A percentile compares a stretch with the other conserved stretches of the same genome.
Evolutionary conservation across 805 yeast genomes (phyloP).

Genomic region (Lipomyces orientalis): DNA sequence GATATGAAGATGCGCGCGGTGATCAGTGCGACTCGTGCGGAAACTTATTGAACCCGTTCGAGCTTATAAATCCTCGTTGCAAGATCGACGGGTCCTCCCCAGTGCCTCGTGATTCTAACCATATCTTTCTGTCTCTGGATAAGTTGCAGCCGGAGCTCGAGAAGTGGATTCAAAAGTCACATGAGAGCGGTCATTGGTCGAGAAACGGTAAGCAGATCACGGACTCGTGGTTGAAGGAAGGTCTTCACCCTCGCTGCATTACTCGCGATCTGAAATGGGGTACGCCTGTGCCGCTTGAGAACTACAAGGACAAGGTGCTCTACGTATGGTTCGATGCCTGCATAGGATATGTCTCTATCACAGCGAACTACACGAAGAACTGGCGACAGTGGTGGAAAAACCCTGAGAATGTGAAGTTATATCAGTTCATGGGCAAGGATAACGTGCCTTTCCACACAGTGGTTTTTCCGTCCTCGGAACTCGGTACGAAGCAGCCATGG

Average conservation of each 20-base stretch:
- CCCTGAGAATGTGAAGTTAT: slow-evolving; percentile 85
- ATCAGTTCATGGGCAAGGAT: slow-evolving; percentile 99
- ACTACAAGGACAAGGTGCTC: slow-evolving; percentile 84
- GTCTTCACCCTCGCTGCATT: slow-evolving; percentile 90
- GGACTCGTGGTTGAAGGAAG: slow-evolving; percentile 91
- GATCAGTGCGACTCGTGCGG: slow-evolving; percentile 99
- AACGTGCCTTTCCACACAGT: slow-evolving; percentile 99
- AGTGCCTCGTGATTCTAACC: slow-evolving; percentile 78
- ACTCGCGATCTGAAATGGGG: slow-evolving; percentile 99
- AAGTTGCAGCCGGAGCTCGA: slow-evolving; percentile 78
- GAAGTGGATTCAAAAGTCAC: slow-evolving; percentile 72
- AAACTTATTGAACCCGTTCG: slow-evolving; percentile 83
- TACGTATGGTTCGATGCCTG: slow-evolving; percentile 99
- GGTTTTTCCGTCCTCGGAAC: slow-evolving; percentile 90
- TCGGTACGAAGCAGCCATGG: slow-evolving; percentile 91
- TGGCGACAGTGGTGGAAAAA: slow-evolving; percentile 96
- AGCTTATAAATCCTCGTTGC: slow-evolving; percentile 93
- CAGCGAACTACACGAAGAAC: slow-evolving; percentile 82
- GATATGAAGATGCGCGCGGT: slow-evolving; percentile 96
- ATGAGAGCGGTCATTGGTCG: slow-evolving; percentile 84
- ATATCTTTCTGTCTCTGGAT: slow-evolving; percentile 81
- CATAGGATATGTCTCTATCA: slow-evolving; percentile 94
- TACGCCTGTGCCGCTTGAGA: slow-evolving; percentile 92
- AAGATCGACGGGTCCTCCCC: slow-evolving; percentile 88
- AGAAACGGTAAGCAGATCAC: slow-evolving; percentile 89